Evolutionary conservation across 805 yeast species (phyloP).

Genomic region (Lachancea lanzarotensis): DNA sequence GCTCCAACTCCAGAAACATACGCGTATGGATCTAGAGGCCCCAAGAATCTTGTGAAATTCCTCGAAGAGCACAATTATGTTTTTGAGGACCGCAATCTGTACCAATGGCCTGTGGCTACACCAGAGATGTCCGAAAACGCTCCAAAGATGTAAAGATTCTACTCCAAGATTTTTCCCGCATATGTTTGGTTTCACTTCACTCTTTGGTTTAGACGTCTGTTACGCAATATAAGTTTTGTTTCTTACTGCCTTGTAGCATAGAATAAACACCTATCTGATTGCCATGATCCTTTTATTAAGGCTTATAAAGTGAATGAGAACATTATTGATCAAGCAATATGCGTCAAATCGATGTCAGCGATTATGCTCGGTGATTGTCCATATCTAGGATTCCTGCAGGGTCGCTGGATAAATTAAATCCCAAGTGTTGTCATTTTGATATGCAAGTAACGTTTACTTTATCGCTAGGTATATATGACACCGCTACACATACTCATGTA

Average conservation of each 20-base stretch:
- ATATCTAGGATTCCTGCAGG: no score
- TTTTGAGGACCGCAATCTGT: conserved; percentile 55
- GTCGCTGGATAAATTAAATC: no score
- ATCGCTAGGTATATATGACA: neutral
- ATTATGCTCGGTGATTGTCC: no score
- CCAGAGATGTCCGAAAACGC: conserved; percentile 20
- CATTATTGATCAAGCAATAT: no score
- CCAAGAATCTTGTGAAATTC: conserved; percentile 54
- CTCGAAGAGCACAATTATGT: conserved; percentile 65
- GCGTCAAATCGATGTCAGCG: no score
- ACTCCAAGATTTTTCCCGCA: neutral
- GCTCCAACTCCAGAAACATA: conserved; percentile 64
- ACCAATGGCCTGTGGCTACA: conserved; percentile 87
- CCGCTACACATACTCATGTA: neutral
- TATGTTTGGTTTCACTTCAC: neutral
- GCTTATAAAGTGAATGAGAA: no score
- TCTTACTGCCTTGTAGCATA: neutral
- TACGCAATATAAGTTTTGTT: neutral
- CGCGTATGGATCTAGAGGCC: conserved; percentile 91
- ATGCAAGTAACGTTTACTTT: conserved; percentile 3
- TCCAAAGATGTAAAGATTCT: conserved; percentile 7
- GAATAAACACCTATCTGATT: neutral
- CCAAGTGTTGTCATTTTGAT: neutral
- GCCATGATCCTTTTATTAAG: no score
- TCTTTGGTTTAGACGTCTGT: neutral